phyloP scores from a whole-genome alignment of 768 basidiomycete genomes.

The Collybia nuda region DNA sequence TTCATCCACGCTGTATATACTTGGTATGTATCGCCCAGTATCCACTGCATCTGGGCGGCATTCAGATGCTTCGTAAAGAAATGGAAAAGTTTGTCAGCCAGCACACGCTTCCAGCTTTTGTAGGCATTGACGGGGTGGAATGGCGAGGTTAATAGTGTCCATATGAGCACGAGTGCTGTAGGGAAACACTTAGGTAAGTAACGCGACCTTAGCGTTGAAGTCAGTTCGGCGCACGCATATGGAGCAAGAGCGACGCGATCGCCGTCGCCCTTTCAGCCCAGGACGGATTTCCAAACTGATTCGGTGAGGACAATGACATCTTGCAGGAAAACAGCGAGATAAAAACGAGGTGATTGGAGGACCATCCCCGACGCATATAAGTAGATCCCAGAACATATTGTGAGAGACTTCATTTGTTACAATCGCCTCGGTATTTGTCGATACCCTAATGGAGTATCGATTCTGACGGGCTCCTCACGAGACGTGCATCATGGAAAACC shows the following conservation, averaged over 20 bases:
- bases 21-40: slow-evolving; percentile 17
- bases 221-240: slow-evolving; percentile 11
- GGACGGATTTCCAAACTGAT: slow-evolving; percentile 12
- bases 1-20: slow-evolving; percentile 23
- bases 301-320: slow-evolving; percentile 11
- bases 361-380: too few species aligned
- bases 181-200: not conserved
- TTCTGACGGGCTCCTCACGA: too few species aligned
- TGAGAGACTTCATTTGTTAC: too few species aligned
- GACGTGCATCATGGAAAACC: too few species aligned
- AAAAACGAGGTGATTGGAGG: not conserved
- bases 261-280: slow-evolving; percentile 8
- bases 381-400: too few species aligned
- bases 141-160: slow-evolving; percentile 19
- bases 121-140: slow-evolving; percentile 20
- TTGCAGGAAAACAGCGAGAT: not conserved
- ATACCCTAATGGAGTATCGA: too few species aligned
- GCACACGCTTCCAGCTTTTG: slow-evolving; percentile 20
- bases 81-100: slow-evolving; percentile 16
- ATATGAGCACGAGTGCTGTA: slow-evolving; percentile 17
- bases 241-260: slow-evolving; percentile 2
- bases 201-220: not conserved
- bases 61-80: slow-evolving; percentile 9
- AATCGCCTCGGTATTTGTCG: too few species aligned
- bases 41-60: slow-evolving; percentile 23